These are phyloP conservation scores for Jatropha multifida DNA, from an alignment of 441 rosid genomes.

Conservation along the genomic window DNA sequence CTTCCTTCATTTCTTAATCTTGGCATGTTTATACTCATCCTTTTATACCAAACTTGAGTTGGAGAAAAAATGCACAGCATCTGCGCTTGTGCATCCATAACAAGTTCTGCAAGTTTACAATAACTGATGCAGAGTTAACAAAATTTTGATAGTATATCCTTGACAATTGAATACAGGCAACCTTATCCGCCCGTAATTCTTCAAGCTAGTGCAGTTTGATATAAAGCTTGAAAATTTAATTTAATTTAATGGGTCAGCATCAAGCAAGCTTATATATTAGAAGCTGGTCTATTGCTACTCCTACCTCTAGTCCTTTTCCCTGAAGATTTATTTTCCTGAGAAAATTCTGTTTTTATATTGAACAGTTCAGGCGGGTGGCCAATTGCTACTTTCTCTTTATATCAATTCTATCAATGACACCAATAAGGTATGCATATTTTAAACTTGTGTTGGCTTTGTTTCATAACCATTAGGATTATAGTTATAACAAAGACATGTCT, in stretches of 20 bases:
- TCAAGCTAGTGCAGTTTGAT: background rate
- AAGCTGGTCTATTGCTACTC: constrained; percentile 6
- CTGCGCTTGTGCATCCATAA: background rate
- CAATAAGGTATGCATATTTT: constrained; percentile 66
- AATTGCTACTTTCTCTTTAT: constrained; percentile 91
- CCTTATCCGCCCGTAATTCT: background rate
- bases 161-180: background rate
- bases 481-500: constrained; percentile 1
- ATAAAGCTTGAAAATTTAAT: background rate
- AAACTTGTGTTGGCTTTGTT: constrained; percentile 9
- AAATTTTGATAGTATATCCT: background rate
- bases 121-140: background rate
- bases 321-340: constrained; percentile 33
- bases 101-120: background rate
- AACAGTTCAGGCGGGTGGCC: constrained; percentile 99
- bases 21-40: constrained; percentile 1
- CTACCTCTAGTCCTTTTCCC: background rate
- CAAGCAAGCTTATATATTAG: background rate
- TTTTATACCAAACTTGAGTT: background rate
- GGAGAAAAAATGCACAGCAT: background rate
- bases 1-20: background rate
- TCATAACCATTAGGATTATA: constrained; percentile 3
- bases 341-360: constrained; percentile 37
- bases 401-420: constrained; percentile 88
- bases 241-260: constrained; percentile 3